Evolutionary conservation across 2,329 filamentous ascomycete genomes (phyloP).

Genomic region (Apiospora phragmitis): DNA sequence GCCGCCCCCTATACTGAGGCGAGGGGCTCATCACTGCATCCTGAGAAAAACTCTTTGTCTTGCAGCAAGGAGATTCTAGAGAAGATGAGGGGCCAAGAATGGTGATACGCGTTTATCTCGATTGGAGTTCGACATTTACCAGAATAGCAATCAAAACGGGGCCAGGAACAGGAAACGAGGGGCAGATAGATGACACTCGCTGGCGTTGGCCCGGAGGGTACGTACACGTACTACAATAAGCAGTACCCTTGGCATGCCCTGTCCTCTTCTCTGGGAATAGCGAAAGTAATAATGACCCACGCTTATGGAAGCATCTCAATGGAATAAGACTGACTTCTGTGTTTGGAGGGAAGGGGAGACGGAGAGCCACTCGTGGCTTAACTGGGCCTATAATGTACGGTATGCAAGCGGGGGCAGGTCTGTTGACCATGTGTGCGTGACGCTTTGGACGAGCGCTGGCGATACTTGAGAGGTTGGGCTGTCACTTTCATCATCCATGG

Average conservation of each 20-base stretch:
- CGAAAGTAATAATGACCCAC: not conserved
- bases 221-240: not conserved
- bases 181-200: not conserved
- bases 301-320: not conserved
- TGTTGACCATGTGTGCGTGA: not conserved
- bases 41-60: not conserved
- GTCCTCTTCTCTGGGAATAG: not conserved
- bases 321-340: not conserved
- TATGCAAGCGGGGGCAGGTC: not conserved
- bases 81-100: constrained; percentile 2
- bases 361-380: not conserved
- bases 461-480: constrained; percentile 12
- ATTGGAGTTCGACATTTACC: constrained; percentile 1
- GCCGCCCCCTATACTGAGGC: not conserved
- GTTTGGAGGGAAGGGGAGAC: not conserved
- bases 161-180: constrained; percentile 7
- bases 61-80: not conserved
- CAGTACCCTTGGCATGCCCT: not conserved
- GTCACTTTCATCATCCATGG: not conserved
- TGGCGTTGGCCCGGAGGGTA: not conserved
- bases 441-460: constrained; percentile 7
- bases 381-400: not conserved
- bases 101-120: constrained; percentile 3
- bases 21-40: not conserved
- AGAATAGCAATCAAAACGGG: constrained; percentile 1